These are phyloP conservation scores for Amaranthus tricolor DNA, from an alignment of 179 eudicot genomes.

Conservation along the genomic window DNA sequence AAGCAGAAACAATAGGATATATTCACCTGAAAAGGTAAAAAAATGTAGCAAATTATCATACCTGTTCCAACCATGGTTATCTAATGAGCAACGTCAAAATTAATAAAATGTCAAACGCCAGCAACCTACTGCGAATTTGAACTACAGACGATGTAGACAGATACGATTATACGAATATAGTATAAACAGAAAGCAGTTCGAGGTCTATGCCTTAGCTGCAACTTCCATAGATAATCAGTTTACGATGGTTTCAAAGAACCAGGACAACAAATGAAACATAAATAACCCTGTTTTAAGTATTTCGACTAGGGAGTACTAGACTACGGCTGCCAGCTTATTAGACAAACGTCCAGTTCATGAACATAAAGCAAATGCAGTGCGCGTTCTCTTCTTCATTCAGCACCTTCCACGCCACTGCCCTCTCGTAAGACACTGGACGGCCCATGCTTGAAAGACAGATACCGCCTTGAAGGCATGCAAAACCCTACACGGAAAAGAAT, in stretches of 20 bases:
- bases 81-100: too few species aligned
- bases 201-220: constrained; percentile 26
- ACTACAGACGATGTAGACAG: neutral
- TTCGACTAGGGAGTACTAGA: neutral
- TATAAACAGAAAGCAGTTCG: constrained; percentile 19
- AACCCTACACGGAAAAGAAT: constrained; percentile 49
- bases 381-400: constrained; percentile 77
- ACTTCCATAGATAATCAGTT: constrained; percentile 21
- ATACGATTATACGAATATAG: too few species aligned
- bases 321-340: constrained; percentile 25
- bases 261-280: constrained; percentile 1
- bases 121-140: too few species aligned
- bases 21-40: too few species aligned
- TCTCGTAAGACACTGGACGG: constrained; percentile 80
- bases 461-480: constrained; percentile 86
- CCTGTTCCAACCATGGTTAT: too few species aligned
- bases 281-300: constrained; percentile 15
- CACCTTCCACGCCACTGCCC: constrained; percentile 97
- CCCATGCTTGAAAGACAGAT: constrained; percentile 96
- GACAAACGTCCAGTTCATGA: constrained; percentile 93
- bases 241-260: constrained; percentile 8
- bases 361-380: constrained; percentile 93
- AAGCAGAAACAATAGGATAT: too few species aligned
- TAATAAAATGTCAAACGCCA: too few species aligned
- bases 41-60: too few species aligned